A percentile compares a stretch with the other conserved stretches of the same genome.
Evolutionary conservation across 2,329 filamentous ascomycete species (phyloP).

Genomic region (Dactylellina parvicollis): DNA sequence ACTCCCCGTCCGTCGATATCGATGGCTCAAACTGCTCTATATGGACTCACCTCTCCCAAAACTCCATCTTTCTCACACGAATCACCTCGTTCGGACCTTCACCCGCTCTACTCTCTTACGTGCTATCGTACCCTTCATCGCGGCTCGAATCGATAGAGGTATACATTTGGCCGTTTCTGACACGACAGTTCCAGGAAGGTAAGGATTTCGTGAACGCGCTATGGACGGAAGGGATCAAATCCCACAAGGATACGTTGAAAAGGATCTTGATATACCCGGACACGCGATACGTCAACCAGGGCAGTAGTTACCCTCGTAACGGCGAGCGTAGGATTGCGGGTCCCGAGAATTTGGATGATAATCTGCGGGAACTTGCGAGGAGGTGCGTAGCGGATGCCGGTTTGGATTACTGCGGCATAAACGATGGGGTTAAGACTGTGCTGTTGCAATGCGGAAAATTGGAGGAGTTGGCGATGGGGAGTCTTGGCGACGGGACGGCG

Average conservation of each 20-base stretch:
- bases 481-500: too few species aligned
- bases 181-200: background rate
- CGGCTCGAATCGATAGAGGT: background rate
- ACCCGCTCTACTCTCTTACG: background rate
- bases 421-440: background rate
- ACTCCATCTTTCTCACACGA: background rate
- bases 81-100: conserved; percentile 15
- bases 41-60: conserved; percentile 7
- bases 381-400: too few species aligned
- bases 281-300: background rate
- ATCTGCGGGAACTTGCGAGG: too few species aligned
- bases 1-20: background rate
- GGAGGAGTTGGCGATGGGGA: conserved; percentile 5
- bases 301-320: background rate
- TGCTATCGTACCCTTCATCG: conserved; percentile 5
- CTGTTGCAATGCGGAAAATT: background rate
- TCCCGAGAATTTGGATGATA: too few species aligned
- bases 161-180: conserved; percentile 11
- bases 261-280: conserved; percentile 5
- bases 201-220: background rate
- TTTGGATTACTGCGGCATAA: background rate
- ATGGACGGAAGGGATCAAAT: background rate
- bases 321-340: background rate
- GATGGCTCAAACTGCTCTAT: background rate
- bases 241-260: background rate